phyloP scores from a whole-genome alignment of 2,329 filamentous ascomycete species.

The Phialophora macrospora region DNA sequence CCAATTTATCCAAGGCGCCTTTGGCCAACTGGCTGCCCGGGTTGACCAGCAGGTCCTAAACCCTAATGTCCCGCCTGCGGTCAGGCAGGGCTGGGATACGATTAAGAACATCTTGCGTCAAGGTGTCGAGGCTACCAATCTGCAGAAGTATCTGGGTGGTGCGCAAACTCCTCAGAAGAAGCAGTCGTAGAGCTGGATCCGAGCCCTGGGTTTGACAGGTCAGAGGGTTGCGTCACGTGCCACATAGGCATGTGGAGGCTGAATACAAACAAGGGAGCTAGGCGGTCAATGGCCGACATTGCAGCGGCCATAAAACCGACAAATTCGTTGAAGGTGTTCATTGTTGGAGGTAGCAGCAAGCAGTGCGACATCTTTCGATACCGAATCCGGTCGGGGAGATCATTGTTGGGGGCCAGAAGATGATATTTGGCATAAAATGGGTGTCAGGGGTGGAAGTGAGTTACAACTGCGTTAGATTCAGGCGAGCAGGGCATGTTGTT shows the following conservation, averaged over 20 bases:
- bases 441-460: not conserved
- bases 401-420: not conserved
- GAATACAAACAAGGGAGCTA: not conserved
- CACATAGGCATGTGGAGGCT: not conserved
- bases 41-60: slow-evolving; percentile 82
- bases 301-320: not conserved
- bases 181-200: slow-evolving; percentile 49
- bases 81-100: slow-evolving; percentile 77
- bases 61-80: slow-evolving; percentile 81
- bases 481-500: not conserved
- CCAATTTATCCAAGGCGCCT: slow-evolving; percentile 84
- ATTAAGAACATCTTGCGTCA: slow-evolving; percentile 75
- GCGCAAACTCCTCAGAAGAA: slow-evolving; percentile 47
- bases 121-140: slow-evolving; percentile 78
- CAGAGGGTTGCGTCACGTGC: not conserved
- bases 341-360: not conserved
- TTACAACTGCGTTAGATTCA: not conserved
- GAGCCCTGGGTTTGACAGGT: not conserved
- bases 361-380: not conserved
- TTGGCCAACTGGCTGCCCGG: slow-evolving; percentile 72
- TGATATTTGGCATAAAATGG: slow-evolving; percentile 1
- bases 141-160: slow-evolving; percentile 71
- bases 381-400: not conserved
- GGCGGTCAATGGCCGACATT: not conserved
- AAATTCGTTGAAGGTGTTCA: not conserved